A percentile compares a stretch with the other conserved stretches of the same genome.
Conservation (phyloP, 73 alveolate genomes). For the Diophrys sp. region DNA sequence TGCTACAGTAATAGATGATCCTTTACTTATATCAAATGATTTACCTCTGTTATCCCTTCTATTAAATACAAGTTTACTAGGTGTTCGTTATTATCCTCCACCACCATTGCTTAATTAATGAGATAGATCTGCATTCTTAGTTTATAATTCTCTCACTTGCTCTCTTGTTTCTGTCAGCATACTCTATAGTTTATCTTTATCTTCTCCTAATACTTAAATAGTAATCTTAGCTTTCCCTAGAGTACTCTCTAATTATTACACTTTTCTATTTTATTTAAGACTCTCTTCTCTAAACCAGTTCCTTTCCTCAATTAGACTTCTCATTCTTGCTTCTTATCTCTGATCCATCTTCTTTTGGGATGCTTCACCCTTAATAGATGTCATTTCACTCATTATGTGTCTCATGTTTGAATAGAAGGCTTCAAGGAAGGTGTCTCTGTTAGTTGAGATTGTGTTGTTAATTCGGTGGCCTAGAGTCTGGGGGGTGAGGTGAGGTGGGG, state of each 20-base stretch:
- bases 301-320: not conserved
- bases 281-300: constrained; percentile 1
- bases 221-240: not conserved
- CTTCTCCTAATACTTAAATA: too few species aligned
- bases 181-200: too few species aligned
- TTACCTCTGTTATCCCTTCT: too few species aligned
- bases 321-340: not conserved
- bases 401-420: not conserved
- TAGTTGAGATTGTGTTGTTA: not conserved
- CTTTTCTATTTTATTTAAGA: not conserved
- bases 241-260: not conserved
- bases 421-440: not conserved
- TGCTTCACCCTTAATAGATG: not conserved
- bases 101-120: too few species aligned
- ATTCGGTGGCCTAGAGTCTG: not conserved
- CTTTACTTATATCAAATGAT: too few species aligned
- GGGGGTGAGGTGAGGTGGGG: not conserved
- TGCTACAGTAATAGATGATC: too few species aligned
- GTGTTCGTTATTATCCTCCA: too few species aligned
- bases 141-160: too few species aligned
- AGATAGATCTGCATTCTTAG: too few species aligned
- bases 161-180: too few species aligned
- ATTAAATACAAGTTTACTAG: too few species aligned
- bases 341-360: not conserved
- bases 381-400: not conserved